These are phyloP conservation scores for Phialophora verrucosa DNA, from an alignment of 2,329 filamentous ascomycete genomes.

Conservation along the genomic window DNA sequence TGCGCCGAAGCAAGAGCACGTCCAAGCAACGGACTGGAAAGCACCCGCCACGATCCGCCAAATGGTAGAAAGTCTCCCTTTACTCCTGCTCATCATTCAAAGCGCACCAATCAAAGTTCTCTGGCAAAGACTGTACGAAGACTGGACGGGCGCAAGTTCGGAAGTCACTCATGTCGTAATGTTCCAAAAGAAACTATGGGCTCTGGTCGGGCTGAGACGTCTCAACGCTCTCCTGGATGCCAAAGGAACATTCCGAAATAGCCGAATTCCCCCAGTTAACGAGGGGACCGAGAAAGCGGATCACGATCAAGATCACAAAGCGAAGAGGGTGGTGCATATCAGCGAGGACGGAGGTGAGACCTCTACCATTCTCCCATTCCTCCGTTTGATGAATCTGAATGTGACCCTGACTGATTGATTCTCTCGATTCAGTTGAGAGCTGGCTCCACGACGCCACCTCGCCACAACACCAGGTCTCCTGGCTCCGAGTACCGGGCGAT, in stretches of 20 bases:
- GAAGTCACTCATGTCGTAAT: not conserved
- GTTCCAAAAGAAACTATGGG: not conserved
- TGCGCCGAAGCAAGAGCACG: not conserved
- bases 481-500: not conserved
- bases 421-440: not conserved
- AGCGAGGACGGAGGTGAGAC: slow-evolving; percentile 1
- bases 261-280: not conserved
- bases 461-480: not conserved
- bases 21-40: not conserved
- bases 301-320: not conserved
- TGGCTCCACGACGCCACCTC: not conserved
- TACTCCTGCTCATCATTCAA: not conserved
- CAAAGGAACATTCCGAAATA: not conserved
- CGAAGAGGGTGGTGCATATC: not conserved
- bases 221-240: not conserved
- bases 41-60: not conserved
- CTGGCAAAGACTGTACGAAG: not conserved
- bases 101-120: not conserved
- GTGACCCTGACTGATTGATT: not conserved
- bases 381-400: not conserved
- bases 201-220: not conserved
- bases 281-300: not conserved
- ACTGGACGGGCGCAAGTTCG: not conserved
- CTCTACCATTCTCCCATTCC: not conserved
- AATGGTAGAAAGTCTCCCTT: not conserved